These are phyloP conservation scores for Sambucus nigra DNA, from an alignment of 129 eudicot genomes.

Conservation along the genomic window DNA sequence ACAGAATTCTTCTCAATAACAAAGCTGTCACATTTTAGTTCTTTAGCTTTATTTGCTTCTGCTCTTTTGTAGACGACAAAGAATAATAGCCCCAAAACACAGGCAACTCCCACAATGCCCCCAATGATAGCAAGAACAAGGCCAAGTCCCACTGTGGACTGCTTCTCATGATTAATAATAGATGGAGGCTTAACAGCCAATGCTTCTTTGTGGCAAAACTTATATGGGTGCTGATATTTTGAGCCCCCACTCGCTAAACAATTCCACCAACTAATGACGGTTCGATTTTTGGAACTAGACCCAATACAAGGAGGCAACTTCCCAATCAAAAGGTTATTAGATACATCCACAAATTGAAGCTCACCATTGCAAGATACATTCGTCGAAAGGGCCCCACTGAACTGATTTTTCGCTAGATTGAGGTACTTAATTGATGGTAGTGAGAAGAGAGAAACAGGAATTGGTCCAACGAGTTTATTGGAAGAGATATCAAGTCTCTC, in stretches of 20 bases:
- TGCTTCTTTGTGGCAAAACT: conserved; percentile 64
- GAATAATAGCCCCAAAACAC: conserved; percentile 42
- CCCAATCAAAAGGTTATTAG: conserved; percentile 77
- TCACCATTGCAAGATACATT: conserved; percentile 36
- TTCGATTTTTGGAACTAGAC: conserved; percentile 33
- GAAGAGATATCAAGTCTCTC: conserved; percentile 56
- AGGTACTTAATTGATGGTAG: conserved; percentile 53
- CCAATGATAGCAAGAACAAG: conserved; percentile 76
- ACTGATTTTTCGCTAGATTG: conserved; percentile 51
- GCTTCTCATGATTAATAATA: conserved; percentile 21
- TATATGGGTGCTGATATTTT: conserved; percentile 47
- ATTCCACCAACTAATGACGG: conserved; percentile 54
- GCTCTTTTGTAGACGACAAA: conserved; percentile 35
- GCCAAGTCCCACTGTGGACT: conserved; percentile 49
- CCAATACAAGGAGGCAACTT: conserved; percentile 73
- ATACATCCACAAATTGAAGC: conserved; percentile 60
- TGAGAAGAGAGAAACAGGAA: conserved; percentile 58
- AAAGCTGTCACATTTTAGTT: conserved; percentile 46
- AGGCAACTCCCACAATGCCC: conserved; percentile 43
- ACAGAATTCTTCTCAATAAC: conserved; percentile 32
- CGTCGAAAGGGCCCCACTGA: conserved; percentile 59
- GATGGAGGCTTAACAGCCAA: conserved; percentile 67
- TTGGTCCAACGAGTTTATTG: conserved; percentile 70
- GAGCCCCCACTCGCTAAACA: conserved; percentile 53
- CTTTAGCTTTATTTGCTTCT: conserved; percentile 24